These are phyloP conservation scores for Pilobolus umbonatus DNA, from an alignment of 192 early-diverging fungal genomes.

Conservation along the genomic window DNA sequence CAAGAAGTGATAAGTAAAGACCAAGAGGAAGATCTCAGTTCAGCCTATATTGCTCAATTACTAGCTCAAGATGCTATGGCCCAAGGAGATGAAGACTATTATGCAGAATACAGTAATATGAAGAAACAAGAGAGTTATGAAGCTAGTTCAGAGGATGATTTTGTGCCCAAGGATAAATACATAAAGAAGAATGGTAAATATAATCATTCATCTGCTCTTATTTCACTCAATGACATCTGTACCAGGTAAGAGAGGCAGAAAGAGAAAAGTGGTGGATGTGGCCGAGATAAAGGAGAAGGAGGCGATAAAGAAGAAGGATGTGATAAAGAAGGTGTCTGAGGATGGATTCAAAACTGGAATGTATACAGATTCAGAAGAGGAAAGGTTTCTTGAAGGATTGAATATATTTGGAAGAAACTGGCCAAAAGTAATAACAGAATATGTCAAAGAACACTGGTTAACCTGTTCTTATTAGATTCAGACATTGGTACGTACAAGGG, in stretches of 20 bases:
- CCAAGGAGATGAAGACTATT: slow-evolving; percentile 42
- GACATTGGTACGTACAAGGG: slow-evolving; percentile 70
- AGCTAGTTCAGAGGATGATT: slow-evolving; percentile 50
- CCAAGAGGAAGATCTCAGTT: slow-evolving; percentile 77
- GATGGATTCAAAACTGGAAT: slow-evolving; percentile 61
- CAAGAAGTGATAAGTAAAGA: too few species aligned
- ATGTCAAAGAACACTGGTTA: background rate
- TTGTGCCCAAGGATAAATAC: slow-evolving; percentile 40
- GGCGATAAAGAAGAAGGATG: background rate
- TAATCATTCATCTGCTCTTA: background rate
- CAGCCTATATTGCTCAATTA: slow-evolving; percentile 74
- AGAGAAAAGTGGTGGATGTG: slow-evolving; percentile 17
- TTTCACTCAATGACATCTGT: background rate
- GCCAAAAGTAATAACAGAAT: slow-evolving; percentile 51
- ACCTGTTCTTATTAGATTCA: slow-evolving; percentile 44
- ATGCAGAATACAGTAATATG: slow-evolving; percentile 57
- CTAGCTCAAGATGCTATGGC: slow-evolving; percentile 63
- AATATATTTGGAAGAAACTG: slow-evolving; percentile 82
- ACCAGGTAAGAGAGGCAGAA: slow-evolving; percentile 12
- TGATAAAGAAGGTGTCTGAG: slow-evolving; percentile 40
- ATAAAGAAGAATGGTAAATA: slow-evolving; percentile 27
- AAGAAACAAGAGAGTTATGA: slow-evolving; percentile 45
- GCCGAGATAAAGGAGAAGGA: background rate
- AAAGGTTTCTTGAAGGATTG: slow-evolving; percentile 68
- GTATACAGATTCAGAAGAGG: slow-evolving; percentile 75